Evolutionary conservation across 2,329 filamentous ascomycete species (phyloP), one percentile per base, ranked within the genome.

Genomic region (Cercospora brassicicola): DNA sequence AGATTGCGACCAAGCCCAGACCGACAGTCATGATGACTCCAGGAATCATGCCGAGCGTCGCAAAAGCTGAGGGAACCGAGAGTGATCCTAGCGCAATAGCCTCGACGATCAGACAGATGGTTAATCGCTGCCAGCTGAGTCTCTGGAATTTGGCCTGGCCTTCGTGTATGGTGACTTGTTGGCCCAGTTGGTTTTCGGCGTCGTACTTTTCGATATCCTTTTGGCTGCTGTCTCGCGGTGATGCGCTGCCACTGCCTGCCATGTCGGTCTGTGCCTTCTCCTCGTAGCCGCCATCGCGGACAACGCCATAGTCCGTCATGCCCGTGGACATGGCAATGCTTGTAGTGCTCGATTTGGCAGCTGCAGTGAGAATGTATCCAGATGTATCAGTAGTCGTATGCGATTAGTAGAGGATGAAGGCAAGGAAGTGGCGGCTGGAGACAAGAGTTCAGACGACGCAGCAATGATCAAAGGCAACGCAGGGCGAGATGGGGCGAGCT

Each of bases 21-120:
- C 81, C 78, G 61, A 88, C 69, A 56, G 87, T 83, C 39, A 88
- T 77, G 64, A 89, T 82, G 7, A 88, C 78, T 36, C 86, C 85
- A 10, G 85, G 84, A 13, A 86, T 79, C 69, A 88, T 79, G 11
- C 87, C 86, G 55, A 88, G 75, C 2, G 80, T 80, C 2, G 86
- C 85, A 30, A 88, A 82, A 1, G 84, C 84, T 64, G 82, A 82
- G 2, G 87, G 87, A 5, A 89, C 78, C n/a, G 84, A 84, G 18
- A 88, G 81, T 26, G 87, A 84, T 26, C 87, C 86, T 5, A 88
- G 78, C 7, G 86, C 87, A 53, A 88, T 85, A 28, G 85, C 87
- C 73, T 88, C 86, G 23, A 86, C 86, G 59, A 89, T 84, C 83
- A 88, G 85, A 67, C 73, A 76, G 39, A 79, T 71, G n/a, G 76